A percentile compares a stretch with the other conserved stretches of the same genome.
Evolutionary conservation across 805 yeast genomes (phyloP).

Genomic region (Wickerhamiella occidentalis): DNA sequence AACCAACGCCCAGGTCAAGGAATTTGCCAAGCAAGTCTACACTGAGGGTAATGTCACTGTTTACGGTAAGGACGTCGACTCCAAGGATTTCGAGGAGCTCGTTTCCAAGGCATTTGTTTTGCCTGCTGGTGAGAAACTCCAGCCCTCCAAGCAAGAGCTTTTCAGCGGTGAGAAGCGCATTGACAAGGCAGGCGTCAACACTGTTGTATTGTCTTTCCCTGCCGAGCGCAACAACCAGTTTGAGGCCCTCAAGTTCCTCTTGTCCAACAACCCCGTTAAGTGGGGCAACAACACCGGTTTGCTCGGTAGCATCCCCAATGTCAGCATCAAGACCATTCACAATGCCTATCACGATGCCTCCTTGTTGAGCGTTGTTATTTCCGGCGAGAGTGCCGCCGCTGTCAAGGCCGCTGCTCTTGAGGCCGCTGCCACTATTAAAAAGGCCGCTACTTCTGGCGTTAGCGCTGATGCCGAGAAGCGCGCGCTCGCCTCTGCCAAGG

Average conservation of each 20-base stretch:
- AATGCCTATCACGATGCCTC: slow-evolving; percentile 67
- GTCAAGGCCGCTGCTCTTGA: slow-evolving; percentile 50
- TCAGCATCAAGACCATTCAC: slow-evolving; percentile 40
- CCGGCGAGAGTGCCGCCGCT: slow-evolving; percentile 44
- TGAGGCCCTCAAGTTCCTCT: slow-evolving; percentile 58
- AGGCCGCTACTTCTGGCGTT: slow-evolving; percentile 22
- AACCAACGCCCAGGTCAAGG: slow-evolving; percentile 50
- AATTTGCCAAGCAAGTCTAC: slow-evolving; percentile 56
- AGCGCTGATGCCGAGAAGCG: slow-evolving; percentile 33
- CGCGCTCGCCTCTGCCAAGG: slow-evolving; percentile 47
- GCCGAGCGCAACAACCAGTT: slow-evolving; percentile 48
- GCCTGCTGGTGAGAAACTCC: slow-evolving; percentile 46
- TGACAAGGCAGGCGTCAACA: slow-evolving; percentile 49
- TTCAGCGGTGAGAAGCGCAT: slow-evolving; percentile 51
- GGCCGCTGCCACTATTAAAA: slow-evolving; percentile 24
- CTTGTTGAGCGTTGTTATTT: slow-evolving; percentile 58
- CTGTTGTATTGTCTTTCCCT: slow-evolving; percentile 76
- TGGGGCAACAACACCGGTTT: slow-evolving; percentile 42
- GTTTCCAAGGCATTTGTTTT: slow-evolving; percentile 51
- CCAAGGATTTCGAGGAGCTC: slow-evolving; percentile 55
- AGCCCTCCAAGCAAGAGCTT: slow-evolving; percentile 33
- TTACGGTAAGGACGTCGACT: slow-evolving; percentile 60
- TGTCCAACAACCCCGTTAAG: slow-evolving; percentile 42
- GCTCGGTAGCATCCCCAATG: slow-evolving; percentile 35
- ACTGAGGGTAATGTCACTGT: slow-evolving; percentile 59